Evolutionary conservation across 2,329 filamentous ascomycete species (phyloP).

Genomic region (Elsinoe necatrix): DNA sequence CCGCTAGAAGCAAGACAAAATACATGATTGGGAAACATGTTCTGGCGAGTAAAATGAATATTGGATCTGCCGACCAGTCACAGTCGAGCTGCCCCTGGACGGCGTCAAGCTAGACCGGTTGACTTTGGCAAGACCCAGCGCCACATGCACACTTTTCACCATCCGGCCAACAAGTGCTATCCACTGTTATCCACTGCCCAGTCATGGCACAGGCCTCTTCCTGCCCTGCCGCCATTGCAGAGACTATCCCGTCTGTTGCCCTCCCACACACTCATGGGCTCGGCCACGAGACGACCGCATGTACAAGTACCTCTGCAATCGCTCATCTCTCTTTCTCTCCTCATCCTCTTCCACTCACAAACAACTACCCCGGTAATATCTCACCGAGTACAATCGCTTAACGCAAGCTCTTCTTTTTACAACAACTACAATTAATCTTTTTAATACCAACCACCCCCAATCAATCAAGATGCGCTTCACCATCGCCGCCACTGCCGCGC

Average conservation of each 20-base stretch:
- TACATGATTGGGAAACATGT: slow-evolving; percentile 12
- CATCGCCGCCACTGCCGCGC: slow-evolving; percentile 26
- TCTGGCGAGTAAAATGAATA: slow-evolving; percentile 12
- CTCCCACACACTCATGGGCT: not conserved
- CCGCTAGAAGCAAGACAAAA: slow-evolving; percentile 7
- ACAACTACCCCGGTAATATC: slow-evolving; percentile 8
- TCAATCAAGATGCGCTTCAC: slow-evolving; percentile 44
- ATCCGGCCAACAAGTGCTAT: not conserved
- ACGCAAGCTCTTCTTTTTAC: not conserved
- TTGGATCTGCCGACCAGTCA: slow-evolving; percentile 11
- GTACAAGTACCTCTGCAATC: slow-evolving; percentile 12
- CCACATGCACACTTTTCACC: not conserved
- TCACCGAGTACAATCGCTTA: slow-evolving; percentile 14
- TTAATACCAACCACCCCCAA: slow-evolving; percentile 14
- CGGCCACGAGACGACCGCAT: slow-evolving; percentile 7
- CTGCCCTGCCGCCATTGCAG: not conserved
- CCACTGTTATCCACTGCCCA: no score
- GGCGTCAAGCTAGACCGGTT: slow-evolving; percentile 8
- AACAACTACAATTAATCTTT: not conserved
- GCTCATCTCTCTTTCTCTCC: not conserved
- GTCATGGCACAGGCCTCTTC: slow-evolving; percentile 4
- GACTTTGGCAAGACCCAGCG: not conserved
- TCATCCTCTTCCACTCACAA: slow-evolving; percentile 2
- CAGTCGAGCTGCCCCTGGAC: slow-evolving; percentile 4
- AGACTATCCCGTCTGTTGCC: not conserved